Evolutionary conservation across 306 rosid genomes (phyloP).

Genomic region (Corylus americana): DNA sequence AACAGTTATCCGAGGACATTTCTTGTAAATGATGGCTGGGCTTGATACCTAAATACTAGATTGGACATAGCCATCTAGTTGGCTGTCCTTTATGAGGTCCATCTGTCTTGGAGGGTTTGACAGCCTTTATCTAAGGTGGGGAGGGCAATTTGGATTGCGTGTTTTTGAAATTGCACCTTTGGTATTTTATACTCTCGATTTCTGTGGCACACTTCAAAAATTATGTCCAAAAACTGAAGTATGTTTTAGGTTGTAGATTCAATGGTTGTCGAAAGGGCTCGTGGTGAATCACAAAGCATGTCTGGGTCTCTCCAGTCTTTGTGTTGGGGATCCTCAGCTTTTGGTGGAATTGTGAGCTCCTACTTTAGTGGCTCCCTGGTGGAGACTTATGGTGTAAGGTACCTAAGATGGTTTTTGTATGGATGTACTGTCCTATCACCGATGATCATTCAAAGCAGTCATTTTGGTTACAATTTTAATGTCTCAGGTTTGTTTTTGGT

Average conservation of each 20-base stretch:
- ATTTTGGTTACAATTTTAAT: conserved; percentile 24
- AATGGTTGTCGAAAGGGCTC: conserved; percentile 99
- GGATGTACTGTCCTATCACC: conserved; percentile 18
- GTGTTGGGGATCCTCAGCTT: conserved; percentile 99
- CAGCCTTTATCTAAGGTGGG: background rate
- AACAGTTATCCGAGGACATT: background rate
- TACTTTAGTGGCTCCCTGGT: conserved; percentile 94
- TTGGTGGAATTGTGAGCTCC: conserved; percentile 97
- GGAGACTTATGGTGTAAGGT: conserved; percentile 91
- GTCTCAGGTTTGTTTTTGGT: conserved; percentile 93
- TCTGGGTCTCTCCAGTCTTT: conserved; percentile 97
- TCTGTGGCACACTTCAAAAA: conserved; percentile 26
- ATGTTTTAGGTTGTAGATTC: conserved; percentile 94
- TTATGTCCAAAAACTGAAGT: conserved; percentile 36
- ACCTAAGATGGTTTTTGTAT: conserved; percentile 19
- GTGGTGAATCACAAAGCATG: conserved; percentile 98
- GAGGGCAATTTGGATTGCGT: background rate
- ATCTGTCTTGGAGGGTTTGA: background rate
- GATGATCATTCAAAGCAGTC: conserved; percentile 7
- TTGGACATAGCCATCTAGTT: background rate
- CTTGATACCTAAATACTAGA: background rate
- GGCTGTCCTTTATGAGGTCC: background rate
- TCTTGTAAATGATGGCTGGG: background rate
- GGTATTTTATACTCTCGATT: conserved; percentile 20
- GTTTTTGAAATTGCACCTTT: conserved; percentile 17